Evolutionary conservation across 768 basidiomycete genomes (phyloP).

Genomic region (Roridomyces roridus): DNA sequence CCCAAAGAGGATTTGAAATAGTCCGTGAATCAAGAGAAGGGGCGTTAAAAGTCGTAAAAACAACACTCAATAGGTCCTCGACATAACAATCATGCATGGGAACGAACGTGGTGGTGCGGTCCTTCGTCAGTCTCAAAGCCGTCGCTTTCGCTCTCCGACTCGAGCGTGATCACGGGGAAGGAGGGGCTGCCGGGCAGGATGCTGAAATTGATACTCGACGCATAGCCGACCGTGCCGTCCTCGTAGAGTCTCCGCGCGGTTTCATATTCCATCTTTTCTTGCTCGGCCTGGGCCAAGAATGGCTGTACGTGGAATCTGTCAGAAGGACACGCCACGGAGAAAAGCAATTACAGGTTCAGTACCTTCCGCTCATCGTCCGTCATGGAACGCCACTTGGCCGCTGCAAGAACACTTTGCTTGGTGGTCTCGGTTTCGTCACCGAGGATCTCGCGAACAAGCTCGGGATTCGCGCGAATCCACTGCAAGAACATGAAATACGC

Average conservation of each 20-base stretch:
- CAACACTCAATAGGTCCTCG: constrained; percentile 7
- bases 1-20: constrained; percentile 42
- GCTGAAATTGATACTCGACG: constrained; percentile 83
- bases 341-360: constrained; percentile 29
- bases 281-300: constrained; percentile 91
- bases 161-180: constrained; percentile 66
- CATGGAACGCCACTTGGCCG: constrained; percentile 93
- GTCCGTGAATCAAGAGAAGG: constrained; percentile 28
- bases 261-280: constrained; percentile 95
- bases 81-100: constrained; percentile 26
- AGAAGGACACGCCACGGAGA: constrained; percentile 10
- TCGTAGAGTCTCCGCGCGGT: constrained; percentile 86
- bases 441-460: constrained; percentile 81
- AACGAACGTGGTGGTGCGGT: constrained; percentile 40
- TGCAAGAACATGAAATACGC: constrained; percentile 97
- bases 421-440: constrained; percentile 93
- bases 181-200: constrained; percentile 75
- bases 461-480: constrained; percentile 80
- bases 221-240: constrained; percentile 73
- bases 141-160: constrained; percentile 77
- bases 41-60: constrained; percentile 41
- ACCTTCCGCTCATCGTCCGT: constrained; percentile 94
- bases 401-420: constrained; percentile 92
- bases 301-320: constrained; percentile 55
- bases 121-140: constrained; percentile 57